Evolutionary conservation across 2,329 filamentous ascomycete species (phyloP).

Genomic region (Diaporthe destruens): DNA sequence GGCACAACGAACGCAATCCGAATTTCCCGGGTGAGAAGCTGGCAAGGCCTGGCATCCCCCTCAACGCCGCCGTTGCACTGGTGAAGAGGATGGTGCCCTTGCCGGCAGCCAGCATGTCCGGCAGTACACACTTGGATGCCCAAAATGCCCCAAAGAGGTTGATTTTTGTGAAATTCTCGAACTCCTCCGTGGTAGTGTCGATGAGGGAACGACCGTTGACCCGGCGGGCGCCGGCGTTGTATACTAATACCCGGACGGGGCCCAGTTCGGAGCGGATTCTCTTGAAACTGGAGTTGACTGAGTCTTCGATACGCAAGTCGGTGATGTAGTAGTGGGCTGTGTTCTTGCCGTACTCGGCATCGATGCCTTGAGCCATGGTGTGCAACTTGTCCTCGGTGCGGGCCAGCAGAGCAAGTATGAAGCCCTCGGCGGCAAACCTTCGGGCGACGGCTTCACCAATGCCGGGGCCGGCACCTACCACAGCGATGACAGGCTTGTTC

Average conservation of each 20-base stretch:
- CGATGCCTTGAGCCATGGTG: neutral
- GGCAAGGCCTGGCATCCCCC: neutral
- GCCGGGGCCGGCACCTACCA: neutral
- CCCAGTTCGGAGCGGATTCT: neutral
- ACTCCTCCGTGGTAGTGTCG: neutral
- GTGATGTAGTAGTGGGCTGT: neutral
- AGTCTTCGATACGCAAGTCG: neutral
- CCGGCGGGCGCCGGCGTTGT: neutral
- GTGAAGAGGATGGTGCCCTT: neutral
- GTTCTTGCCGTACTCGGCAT: neutral
- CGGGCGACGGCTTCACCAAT: neutral
- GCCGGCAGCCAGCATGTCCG: neutral
- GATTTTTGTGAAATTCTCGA: neutral
- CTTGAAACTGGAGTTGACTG: neutral
- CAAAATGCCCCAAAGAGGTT: neutral
- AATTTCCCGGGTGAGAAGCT: neutral
- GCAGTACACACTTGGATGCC: neutral
- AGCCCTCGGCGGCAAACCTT: neutral
- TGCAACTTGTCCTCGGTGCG: neutral
- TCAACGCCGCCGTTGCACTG: neutral
- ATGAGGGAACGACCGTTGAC: neutral
- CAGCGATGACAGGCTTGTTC: neutral
- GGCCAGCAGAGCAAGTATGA: neutral
- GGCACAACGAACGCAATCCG: neutral
- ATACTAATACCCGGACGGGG: neutral